Base-by-base conservation (phyloP, 306 rosid species). In the Senna tora region DNA sequence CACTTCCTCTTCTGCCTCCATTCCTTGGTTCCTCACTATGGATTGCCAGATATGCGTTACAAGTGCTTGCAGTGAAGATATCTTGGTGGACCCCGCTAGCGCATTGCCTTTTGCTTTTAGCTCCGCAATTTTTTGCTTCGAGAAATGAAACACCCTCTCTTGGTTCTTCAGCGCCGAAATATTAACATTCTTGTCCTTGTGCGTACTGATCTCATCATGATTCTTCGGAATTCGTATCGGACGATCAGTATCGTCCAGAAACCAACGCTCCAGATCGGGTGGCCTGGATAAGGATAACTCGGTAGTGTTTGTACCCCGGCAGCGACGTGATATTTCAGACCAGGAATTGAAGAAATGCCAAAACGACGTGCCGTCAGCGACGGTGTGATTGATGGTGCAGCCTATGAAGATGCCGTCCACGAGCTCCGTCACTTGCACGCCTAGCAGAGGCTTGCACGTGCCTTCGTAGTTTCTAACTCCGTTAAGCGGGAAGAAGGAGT, bases 301-400 rank as follows among this genome's bases (percentile, higher is more conserved):
- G n/a, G n/a, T n/a, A n/a, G n/a, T n/a, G n/a, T n/a, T n/a, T n/a
- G n/a, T n/a, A n/a, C n/a, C n/a, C n/a, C n/a, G n/a, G n/a, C n/a
- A n/a, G n/a, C n/a, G n/a, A n/a, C n/a, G n/a, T n/a, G 83, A 82
- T 62, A 83, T 61, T 49, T 79, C 67, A 4, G 82, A 63, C 87
- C 84, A 83, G 0, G 82, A 72, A 52, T 83, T 79, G 64, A 83
- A 21, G 71, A 80, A 76, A 42, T 68, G 75, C 84, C 83, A 84
- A 25, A 80, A 69, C 6, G 80, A 64, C 0, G 64, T 58, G 34
- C 85, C 87, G 20, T 84, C 87, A 0, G 6, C 73, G 1, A 67
- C 80, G 6, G 52, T 30, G 67, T 80, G 88, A 55, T 78, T 77
- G 8, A 75, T 54, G 13, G 85, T 11, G 66, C 38, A 58, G 5